Conservation (phyloP, 148 eudicot species). For the Cornus florida region DNA sequence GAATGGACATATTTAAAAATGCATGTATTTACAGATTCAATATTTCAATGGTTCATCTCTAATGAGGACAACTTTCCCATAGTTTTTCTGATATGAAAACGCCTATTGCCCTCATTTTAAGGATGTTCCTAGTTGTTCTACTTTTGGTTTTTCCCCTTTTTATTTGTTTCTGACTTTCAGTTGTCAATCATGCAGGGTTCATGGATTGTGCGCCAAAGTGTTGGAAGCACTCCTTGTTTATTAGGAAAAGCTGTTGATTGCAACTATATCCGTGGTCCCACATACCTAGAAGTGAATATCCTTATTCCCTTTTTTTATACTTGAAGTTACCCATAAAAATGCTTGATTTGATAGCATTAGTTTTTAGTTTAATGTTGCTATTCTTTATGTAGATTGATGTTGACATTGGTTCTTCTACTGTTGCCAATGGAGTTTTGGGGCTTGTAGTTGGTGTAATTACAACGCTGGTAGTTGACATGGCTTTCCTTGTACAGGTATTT, state of each 20-base stretch:
- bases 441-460: slow-evolving; percentile 95
- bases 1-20: neutral
- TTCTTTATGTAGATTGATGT: slow-evolving; percentile 68
- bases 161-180: neutral
- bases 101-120: neutral
- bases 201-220: slow-evolving; percentile 99
- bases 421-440: slow-evolving; percentile 98
- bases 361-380: neutral
- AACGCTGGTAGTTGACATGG: slow-evolving; percentile 97
- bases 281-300: slow-evolving; percentile 78
- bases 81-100: neutral
- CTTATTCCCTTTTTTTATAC: slow-evolving; percentile 8
- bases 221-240: slow-evolving; percentile 95
- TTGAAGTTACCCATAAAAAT: neutral
- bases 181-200: slow-evolving; percentile 67
- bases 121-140: neutral
- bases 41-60: no score
- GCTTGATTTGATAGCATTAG: neutral
- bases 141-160: neutral
- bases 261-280: slow-evolving; percentile 90
- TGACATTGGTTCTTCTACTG: slow-evolving; percentile 98
- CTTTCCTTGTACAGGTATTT: slow-evolving; percentile 96
- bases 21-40: neutral
- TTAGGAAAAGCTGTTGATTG: slow-evolving; percentile 97
- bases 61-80: no score